Evolutionary conservation across 352 stramenopile genomes (phyloP), one percentile per base, ranked within the genome.

Genomic region (Globisporangium nagaii): DNA sequence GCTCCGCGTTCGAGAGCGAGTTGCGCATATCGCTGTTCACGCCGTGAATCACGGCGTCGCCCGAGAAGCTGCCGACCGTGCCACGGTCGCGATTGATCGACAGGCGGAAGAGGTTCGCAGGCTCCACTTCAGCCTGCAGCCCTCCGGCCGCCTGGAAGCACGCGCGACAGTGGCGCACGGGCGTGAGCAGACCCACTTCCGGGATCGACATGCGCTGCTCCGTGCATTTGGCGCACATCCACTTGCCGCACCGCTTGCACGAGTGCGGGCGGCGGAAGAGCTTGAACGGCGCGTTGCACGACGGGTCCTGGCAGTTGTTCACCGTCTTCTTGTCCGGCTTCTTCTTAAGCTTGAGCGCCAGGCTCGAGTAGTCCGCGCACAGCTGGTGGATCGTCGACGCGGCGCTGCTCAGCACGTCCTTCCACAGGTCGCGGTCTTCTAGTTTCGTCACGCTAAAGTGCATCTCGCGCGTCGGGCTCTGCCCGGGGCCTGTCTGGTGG

Each of bases 391-490:
- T 83, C 32, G 65, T 77, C 12, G 63, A 57, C 1, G 79, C 78
- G 1, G 82, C 82, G 12, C 70, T 78, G 7, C 65, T 67, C 43
- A 93, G 53, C 47, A 93, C 66, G 22, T 87, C 69, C 35, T 88
- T 89, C 82, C 82, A 93, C 61, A 87, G 61, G 57, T 93, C 82
- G 13, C 82, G 72, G 57, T 93, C 82, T 48, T 93, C 82, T 4
- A 93, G 71, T 58, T 93, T 93, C 7, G 79, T 93, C 37, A 90
- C 79, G 44, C 82, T 93, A 32, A 93, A 90, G 55, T 93, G 79
- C 45, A 93, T 77, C 50, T 90, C 79, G 22, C 83, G 80, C 22
- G 82, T 87, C 15, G 67, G 66, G 0, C 69, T 65, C 15, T 77
- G 66, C 12, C 83, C 68, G 28, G 75, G 62, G 31, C 84, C 75